Base-by-base conservation (phyloP, 352 stramenopile genomes). In the Phytophthora litchii region DNA sequence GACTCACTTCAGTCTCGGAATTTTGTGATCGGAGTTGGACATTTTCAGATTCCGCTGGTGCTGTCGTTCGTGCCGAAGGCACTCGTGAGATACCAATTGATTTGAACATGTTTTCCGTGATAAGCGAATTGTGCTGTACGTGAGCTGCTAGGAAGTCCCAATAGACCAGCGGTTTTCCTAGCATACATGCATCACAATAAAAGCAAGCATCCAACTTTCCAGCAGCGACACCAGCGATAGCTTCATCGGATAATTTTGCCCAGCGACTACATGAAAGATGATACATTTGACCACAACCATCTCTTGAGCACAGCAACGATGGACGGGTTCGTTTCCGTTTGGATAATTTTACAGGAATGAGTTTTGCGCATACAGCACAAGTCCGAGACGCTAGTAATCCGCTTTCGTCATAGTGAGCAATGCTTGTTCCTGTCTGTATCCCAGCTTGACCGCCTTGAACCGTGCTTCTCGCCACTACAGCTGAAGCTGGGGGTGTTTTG, bases 221-320 rank as follows among this genome's bases (percentile, higher is more conserved):
- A 7, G 40, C 6, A 38, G 51, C 37, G 35, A 64, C 59, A 0
- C 12, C 17, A 32, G 40, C 47, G 4, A 60, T 35, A n/a, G 62
- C 48, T 43, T 73, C 64, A 27, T 69, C 54, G 0, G 66, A 55
- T 5, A 92, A 59, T 7, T 21, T 43, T 1, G 66, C 66, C 83
- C 83, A 92, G 1, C 80, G 80, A 70, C 79, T 91, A 66, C 83
- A 92, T n/a, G 45, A 35, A 8, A 86, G 42, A 46, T 92, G 83
- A 43, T 79, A 88, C 17, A 74, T 79, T 57, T 91, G 78, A 0
- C 65, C 72, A 44, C 83, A 92, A 14, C 67, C 67, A 17, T 84
- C 73, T 20, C 57, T 62, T 2, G 72, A 68, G 25, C 83, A 92
- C 23, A 72, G 46, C 14, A 92, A 42, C 21, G 67, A 83, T 3